phyloP scores from a whole-genome alignment of 306 rosid genomes.

The Rosa chinensis region DNA sequence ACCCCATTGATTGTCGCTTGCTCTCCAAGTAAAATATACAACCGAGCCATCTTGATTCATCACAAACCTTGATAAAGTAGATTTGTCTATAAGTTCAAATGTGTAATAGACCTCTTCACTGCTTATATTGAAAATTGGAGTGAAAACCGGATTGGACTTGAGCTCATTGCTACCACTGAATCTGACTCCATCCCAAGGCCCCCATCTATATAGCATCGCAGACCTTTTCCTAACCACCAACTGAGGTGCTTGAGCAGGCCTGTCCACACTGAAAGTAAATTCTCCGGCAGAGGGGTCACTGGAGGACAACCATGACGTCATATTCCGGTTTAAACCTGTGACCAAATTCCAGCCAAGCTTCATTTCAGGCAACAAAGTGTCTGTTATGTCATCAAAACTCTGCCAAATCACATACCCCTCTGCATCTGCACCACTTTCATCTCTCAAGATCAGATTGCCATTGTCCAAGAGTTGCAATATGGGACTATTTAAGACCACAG shows the following conservation, averaged over 20 bases:
- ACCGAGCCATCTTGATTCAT: conserved; percentile 17
- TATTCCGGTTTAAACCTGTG: neutral
- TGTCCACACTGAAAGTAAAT: conserved; percentile 20
- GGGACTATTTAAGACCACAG: conserved; percentile 3
- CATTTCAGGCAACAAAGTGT: conserved; percentile 28
- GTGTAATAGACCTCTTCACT: conserved; percentile 19
- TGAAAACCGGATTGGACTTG: conserved; percentile 15
- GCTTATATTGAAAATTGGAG: conserved; percentile 20
- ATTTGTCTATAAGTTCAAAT: conserved; percentile 6
- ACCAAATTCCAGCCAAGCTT: conserved; percentile 35
- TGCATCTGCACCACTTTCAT: conserved; percentile 5
- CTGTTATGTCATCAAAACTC: conserved; percentile 26
- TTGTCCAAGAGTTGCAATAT: conserved; percentile 20
- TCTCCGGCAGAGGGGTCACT: conserved; percentile 23
- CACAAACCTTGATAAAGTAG: conserved; percentile 14
- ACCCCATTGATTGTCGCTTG: conserved; percentile 9
- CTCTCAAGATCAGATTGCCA: conserved; percentile 25
- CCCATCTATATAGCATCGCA: conserved; percentile 20
- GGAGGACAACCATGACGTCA: conserved; percentile 19
- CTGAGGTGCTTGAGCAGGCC: conserved; percentile 26
- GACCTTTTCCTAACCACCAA: conserved; percentile 5
- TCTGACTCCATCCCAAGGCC: conserved; percentile 36
- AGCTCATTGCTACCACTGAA: conserved; percentile 26
- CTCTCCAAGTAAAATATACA: conserved; percentile 3
- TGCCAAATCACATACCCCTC: conserved; percentile 20